phyloP scores from a whole-genome alignment of 176 grass and related monocot genomes.

The Triticum aestivum region IWGSC_CS_RefSeq_v2.1 NC_057795.1:380930237-380930736 shows the following conservation, averaged over 20 bases:
- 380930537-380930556: slow-evolving; percentile 41
- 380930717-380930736: background rate
- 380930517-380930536: slow-evolving; percentile 75
- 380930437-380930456: background rate
- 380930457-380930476: background rate
- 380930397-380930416: background rate
- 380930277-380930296: background rate
- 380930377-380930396: background rate
- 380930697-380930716: background rate
- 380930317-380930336: background rate
- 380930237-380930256: background rate
- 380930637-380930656: slow-evolving; percentile 84
- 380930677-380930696: background rate
- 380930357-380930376: background rate
- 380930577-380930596: slow-evolving; percentile 68
- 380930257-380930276: background rate
- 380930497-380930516: slow-evolving; percentile 70
- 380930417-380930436: background rate
- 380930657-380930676: slow-evolving; percentile 12
- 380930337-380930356: background rate
- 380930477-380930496: slow-evolving; percentile 35
- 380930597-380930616: slow-evolving; percentile 65
- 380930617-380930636: slow-evolving; percentile 74
- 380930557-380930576: slow-evolving; percentile 52
- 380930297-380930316: background rate